Base-by-base conservation (phyloP, 2,329 filamentous ascomycete species). In the Arachnomyces sp. region DNA sequence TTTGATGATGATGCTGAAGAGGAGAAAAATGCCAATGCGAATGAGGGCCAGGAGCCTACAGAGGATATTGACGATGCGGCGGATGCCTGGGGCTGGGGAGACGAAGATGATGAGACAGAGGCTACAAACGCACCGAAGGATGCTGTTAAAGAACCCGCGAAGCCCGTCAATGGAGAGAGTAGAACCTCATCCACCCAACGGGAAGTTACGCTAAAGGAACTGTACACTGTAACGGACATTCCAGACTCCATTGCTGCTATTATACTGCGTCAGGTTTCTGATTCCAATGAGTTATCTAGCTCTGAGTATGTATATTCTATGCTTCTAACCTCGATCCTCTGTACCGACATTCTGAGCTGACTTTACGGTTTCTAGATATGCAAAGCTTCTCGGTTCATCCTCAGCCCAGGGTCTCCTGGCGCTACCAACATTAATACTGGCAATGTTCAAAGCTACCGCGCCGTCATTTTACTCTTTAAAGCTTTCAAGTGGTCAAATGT, bases 41-140 rank as follows among this genome's bases (percentile, higher is more conserved):
- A 34, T 13, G 8, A 18, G 11, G 18, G 14, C 18, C 32, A 34
- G 14, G 14, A 18, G 14, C 15, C 15, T 4, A 4, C 32, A 6
- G 40, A 38, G 14, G 32, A 31, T n/a, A 21, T 32, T 32, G 64
- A 65, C 40, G 63, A 63, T 38, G 56, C 51, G 6, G 68, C 67
- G 11, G 85, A 86, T 45, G 85, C 86, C 17, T 93, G 87, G 84
- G 87, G 84, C 3, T 94, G 88, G 86, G 84, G 79, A 15, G 87
- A 88, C 29, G 84, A 84, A 5, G 63, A 68, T 17, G 63, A 68
- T 13, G 54, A 65, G 36, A 54, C 61, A 31, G 50, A 57, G 46
- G 49, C 60, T 38, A 48, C 64, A 51, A 42, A 61, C 36, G 51
- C 52, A 16, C 7, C 31, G 31, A 59, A 61, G 28, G 43, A 55